A percentile compares a stretch with the other conserved stretches of the same genome.
Conservation (phyloP, 441 rosid genomes). For the Populus hybrid region DNA sequence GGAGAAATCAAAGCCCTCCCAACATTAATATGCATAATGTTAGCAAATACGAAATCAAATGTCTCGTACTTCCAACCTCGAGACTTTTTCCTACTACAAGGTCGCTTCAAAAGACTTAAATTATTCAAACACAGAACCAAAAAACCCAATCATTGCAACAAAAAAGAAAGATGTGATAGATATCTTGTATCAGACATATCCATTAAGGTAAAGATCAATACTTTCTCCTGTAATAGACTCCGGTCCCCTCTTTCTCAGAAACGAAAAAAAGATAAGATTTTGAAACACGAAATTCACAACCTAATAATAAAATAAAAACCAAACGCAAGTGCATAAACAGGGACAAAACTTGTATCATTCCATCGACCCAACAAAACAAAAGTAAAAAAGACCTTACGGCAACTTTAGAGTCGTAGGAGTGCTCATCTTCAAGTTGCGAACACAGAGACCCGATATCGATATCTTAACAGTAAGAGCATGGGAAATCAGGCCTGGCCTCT, state of each 20-base stretch:
- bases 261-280: not conserved
- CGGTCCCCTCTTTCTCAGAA: not conserved
- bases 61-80: too few relatives aligned
- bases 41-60: too few relatives aligned
- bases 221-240: not conserved
- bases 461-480: slow-evolving; percentile 61
- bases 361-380: not conserved
- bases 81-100: too few relatives aligned
- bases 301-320: not conserved
- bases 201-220: too few relatives aligned
- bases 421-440: slow-evolving; percentile 63
- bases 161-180: too few relatives aligned
- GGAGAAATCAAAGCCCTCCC: too few relatives aligned
- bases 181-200: too few relatives aligned
- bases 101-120: too few relatives aligned
- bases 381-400: slow-evolving; percentile 29
- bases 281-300: not conserved
- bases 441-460: slow-evolving; percentile 53
- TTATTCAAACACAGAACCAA: too few relatives aligned
- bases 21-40: too few relatives aligned
- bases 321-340: not conserved
- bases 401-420: slow-evolving; percentile 52
- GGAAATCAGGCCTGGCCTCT: slow-evolving; percentile 49
- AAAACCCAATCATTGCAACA: too few relatives aligned
- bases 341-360: not conserved